Evolutionary conservation across 768 basidiomycete genomes (phyloP).

Genomic region (Myochromella boudieri): DNA sequence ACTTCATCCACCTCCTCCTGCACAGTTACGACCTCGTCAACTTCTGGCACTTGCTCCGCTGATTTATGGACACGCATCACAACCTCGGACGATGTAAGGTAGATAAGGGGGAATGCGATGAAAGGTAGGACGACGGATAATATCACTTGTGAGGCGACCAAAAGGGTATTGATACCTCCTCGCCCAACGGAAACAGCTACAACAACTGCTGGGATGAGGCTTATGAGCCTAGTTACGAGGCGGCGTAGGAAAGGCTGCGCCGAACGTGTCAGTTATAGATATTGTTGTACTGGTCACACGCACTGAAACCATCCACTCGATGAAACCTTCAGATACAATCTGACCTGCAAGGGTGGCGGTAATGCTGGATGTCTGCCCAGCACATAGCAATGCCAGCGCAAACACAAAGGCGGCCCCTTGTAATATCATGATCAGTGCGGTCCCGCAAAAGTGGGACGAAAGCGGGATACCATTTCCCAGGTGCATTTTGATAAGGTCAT

Average conservation of each 20-base stretch:
- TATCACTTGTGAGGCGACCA: constrained; percentile 76
- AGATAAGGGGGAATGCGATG: constrained; percentile 70
- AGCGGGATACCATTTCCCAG: constrained; percentile 52
- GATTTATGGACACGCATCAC: constrained; percentile 62
- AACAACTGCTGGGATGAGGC: constrained; percentile 66
- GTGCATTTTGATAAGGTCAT: constrained; percentile 51
- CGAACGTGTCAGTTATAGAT: not conserved
- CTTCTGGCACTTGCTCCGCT: constrained; percentile 1
- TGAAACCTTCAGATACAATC: constrained; percentile 77
- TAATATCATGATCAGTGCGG: not conserved
- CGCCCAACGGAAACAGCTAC: constrained; percentile 71
- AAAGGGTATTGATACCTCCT: constrained; percentile 61
- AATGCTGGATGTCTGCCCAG: constrained; percentile 77
- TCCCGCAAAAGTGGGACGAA: not conserved
- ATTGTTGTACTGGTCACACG: constrained; percentile 4
- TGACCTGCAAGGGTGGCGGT: constrained; percentile 81
- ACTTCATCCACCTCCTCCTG: not conserved
- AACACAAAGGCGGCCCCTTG: constrained; percentile 65
- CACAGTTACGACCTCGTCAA: not conserved
- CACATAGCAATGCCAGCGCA: constrained; percentile 70
- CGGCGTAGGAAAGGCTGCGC: constrained; percentile 59
- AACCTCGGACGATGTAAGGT: constrained; percentile 57
- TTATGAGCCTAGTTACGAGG: constrained; percentile 66
- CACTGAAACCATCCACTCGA: constrained; percentile 69
- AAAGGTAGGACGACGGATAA: constrained; percentile 76